Evolutionary conservation across 176 grass and related monocot genomes (phyloP), one percentile per base, ranked within the genome.

Genomic region (Musa troglodytarum): DNA sequence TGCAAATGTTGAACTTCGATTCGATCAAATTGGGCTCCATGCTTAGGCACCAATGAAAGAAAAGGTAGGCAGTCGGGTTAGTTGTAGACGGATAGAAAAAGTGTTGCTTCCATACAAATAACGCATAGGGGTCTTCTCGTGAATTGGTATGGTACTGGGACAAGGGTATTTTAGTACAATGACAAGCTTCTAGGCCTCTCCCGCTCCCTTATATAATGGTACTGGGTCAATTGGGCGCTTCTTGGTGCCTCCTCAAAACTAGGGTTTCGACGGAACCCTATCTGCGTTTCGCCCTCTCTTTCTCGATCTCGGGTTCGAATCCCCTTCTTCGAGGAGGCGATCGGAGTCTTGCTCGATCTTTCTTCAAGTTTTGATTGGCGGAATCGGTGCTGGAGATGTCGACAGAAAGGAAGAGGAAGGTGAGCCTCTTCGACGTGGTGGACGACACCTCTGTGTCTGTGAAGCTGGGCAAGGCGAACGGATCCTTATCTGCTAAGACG

Each of bases 361-460:
- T 4, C 4, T 69, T 10, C 28, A 49, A 3, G 66, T 1, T 9
- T n/a, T 69, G 67, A 50, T 69, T 49, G 29, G 67, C 13, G 26
- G 65, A 50, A 43, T 13, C 34, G 25, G 68, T 20, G 68, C 8
- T 70, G 1, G n/a, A 11, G 6, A 96, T 96, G 93, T 81, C 82
- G 76, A 92, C 93, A 74, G 93, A 92, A 73, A 83, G 94, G 82
- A 99, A 99, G 86, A 84, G 95, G 63, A 99, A 99, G 84, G 95
- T 99, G 65, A 99, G 95, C 76, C 88, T 99, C 50, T 94, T 99
- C 73, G 95, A 99, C 79, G 95, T 99, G 57, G 88, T 91, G 10
- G 88, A 92, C 73, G 82, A 99, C 52, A 87, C 86, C 73, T 93
- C 90, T 52, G 76, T 89, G 34, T 90, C 95, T 51, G 73, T 82